Conservation (phyloP, 345 rosid species). For the Pistacia integerrima region DNA sequence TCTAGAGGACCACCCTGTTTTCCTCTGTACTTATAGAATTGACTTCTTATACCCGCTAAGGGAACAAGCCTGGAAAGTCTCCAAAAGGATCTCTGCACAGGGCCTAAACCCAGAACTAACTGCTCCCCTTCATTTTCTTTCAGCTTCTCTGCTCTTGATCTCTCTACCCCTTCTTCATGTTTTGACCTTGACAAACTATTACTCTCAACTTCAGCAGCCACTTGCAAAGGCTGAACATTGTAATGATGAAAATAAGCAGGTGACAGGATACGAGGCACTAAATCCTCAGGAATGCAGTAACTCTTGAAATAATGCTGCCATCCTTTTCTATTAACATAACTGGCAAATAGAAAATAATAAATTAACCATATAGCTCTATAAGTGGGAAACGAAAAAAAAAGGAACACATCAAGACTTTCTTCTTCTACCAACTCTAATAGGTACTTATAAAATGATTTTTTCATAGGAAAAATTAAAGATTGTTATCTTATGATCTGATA, state of each 20-base stretch:
- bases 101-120: conserved; percentile 91
- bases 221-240: conserved; percentile 60
- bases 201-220: conserved; percentile 46
- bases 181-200: conserved; percentile 35
- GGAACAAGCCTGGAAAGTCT: conserved; percentile 95
- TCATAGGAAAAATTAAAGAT: background rate
- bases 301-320: conserved; percentile 96
- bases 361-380: background rate
- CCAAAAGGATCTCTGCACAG: conserved; percentile 92
- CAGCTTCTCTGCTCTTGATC: conserved; percentile 45
- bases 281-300: conserved; percentile 96
- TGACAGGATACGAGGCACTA: conserved; percentile 90
- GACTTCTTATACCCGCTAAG: conserved; percentile 66
- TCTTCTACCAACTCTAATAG: conserved; percentile 11
- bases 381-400: background rate
- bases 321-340: conserved; percentile 87
- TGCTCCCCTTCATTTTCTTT: conserved; percentile 63
- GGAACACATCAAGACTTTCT: background rate
- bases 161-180: conserved; percentile 39
- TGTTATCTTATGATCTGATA: conserved; percentile 12
- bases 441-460: conserved; percentile 8
- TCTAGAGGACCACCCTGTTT: conserved; percentile 48
- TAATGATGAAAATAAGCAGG: conserved; percentile 98
- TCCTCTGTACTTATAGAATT: conserved; percentile 59
- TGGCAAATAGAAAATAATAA: conserved; percentile 27